phyloP scores from a whole-genome alignment of 371 early-diverging fungal genomes.

The Fennellomyces sp. region DNA sequence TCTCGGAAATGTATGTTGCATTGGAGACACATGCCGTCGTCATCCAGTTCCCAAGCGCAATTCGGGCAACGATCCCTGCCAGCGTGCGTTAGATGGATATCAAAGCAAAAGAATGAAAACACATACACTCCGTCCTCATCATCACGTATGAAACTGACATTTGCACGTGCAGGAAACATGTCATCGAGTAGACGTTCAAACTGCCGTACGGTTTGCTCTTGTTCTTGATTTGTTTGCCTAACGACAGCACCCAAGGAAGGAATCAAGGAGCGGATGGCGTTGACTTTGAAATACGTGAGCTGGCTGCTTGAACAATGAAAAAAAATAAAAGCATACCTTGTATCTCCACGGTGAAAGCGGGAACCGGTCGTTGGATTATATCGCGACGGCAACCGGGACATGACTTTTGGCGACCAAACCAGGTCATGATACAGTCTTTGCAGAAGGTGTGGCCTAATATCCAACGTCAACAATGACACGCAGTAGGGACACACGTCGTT shows the following conservation, averaged over 20 bases:
- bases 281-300: background rate
- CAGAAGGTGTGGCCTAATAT: conserved; percentile 16
- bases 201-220: background rate
- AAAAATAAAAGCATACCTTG: too few species aligned
- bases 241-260: too few species aligned
- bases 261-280: too few species aligned
- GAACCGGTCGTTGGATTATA: conserved; percentile 4
- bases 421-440: conserved; percentile 2
- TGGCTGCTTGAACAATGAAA: background rate
- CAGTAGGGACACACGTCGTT: background rate
- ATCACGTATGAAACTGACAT: conserved; percentile 1
- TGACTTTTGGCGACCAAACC: conserved; percentile 10
- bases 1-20: conserved; percentile 5
- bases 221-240: too few species aligned
- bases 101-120: background rate
- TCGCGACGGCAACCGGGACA: conserved; percentile 11
- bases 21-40: conserved; percentile 5
- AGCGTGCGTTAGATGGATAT: background rate
- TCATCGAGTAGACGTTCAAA: background rate
- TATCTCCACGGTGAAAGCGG: conserved; percentile 6
- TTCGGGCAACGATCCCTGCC: conserved; percentile 1
- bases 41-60: conserved; percentile 10
- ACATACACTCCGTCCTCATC: conserved; percentile 12
- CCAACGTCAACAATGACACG: background rate
- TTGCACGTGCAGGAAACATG: background rate